These are phyloP conservation scores for Auriculariales sp. DNA, from an alignment of 768 basidiomycete species.

Conservation along the genomic window DNA sequence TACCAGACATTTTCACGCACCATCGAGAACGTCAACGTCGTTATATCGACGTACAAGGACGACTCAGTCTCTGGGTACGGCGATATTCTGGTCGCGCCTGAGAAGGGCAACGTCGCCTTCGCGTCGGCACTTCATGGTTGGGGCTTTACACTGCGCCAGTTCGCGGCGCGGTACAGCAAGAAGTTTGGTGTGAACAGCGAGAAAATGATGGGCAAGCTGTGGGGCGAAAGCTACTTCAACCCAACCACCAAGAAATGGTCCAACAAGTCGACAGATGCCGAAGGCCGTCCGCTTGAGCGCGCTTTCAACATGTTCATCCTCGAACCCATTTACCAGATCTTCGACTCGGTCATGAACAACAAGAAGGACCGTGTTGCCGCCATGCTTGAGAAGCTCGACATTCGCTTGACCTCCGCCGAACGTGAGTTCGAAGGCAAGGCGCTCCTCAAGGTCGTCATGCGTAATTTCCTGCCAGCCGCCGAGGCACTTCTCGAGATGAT, in stretches of 20 bases:
- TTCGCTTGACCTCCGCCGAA: slow-evolving; percentile 30
- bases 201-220: slow-evolving; percentile 35
- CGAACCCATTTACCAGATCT: slow-evolving; percentile 38
- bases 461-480: slow-evolving; percentile 38
- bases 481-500: slow-evolving; percentile 40
- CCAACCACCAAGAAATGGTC: slow-evolving; percentile 41
- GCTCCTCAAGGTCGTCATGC: slow-evolving; percentile 35
- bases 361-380: slow-evolving; percentile 30
- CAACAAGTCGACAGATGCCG: slow-evolving; percentile 24
- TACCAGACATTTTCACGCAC: slow-evolving; percentile 37
- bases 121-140: slow-evolving; percentile 39
- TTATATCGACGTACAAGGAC: slow-evolving; percentile 37
- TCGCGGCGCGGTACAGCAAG: slow-evolving; percentile 34
- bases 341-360: slow-evolving; percentile 37
- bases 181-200: slow-evolving; percentile 38
- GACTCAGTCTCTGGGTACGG: slow-evolving; percentile 25
- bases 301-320: slow-evolving; percentile 39
- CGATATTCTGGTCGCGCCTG: slow-evolving; percentile 35
- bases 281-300: slow-evolving; percentile 28
- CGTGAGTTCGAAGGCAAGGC: slow-evolving; percentile 34
- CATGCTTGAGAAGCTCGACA: slow-evolving; percentile 34
- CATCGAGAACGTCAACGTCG: slow-evolving; percentile 38
- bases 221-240: slow-evolving; percentile 44
- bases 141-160: slow-evolving; percentile 38
- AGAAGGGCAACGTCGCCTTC: slow-evolving; percentile 37